Evolutionary conservation across 768 basidiomycete genomes (phyloP).

Genomic region (Boletus edulis): DNA sequence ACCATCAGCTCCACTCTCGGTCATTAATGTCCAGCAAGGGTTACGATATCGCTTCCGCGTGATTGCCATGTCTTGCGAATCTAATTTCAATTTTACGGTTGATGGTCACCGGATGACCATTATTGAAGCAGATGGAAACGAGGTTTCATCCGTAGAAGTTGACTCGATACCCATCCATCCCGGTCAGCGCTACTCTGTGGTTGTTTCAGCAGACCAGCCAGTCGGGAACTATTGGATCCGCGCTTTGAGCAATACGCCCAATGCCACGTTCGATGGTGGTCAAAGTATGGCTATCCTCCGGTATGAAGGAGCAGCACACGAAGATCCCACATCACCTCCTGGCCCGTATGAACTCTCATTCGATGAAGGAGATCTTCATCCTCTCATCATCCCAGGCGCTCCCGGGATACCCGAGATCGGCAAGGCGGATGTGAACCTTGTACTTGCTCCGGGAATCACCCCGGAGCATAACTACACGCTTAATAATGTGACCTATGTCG

Average conservation of each 20-base stretch:
- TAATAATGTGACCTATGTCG: conserved; percentile 29
- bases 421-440: conserved; percentile 39
- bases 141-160: neutral
- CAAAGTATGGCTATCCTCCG: conserved; percentile 51
- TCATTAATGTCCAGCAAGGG: conserved; percentile 41
- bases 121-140: neutral
- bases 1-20: conserved; percentile 37
- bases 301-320: conserved; percentile 40
- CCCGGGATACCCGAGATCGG: conserved; percentile 38
- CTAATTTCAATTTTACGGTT: conserved; percentile 1
- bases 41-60: conserved; percentile 54
- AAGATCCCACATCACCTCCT: conserved; percentile 44
- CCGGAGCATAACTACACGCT: conserved; percentile 10
- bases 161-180: neutral
- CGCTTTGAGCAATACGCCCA: neutral
- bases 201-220: conserved; percentile 23
- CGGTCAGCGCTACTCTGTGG: conserved; percentile 27
- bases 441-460: conserved; percentile 11
- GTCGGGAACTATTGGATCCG: conserved; percentile 15
- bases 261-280: conserved; percentile 31
- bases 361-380: conserved; percentile 39
- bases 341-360: conserved; percentile 30
- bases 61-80: conserved; percentile 47
- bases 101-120: neutral
- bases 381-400: conserved; percentile 28